Evolutionary conservation across 495 filamentous ascomycete genomes (phyloP), one percentile per base, ranked within the genome.

Genomic region (Penicillium arizonense): DNA sequence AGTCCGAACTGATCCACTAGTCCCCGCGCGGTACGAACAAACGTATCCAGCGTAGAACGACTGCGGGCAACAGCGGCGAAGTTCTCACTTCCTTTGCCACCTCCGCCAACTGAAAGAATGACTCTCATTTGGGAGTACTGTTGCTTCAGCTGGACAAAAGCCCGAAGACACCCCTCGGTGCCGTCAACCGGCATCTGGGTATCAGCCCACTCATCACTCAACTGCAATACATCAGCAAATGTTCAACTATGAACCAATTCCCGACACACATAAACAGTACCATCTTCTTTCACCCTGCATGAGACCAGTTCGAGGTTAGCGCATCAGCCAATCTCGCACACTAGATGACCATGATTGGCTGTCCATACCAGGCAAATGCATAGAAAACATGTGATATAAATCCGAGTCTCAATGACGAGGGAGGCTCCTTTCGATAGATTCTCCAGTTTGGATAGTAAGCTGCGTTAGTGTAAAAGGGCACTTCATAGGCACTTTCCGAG

Each of bases 371-470:
- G 58, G 89, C 90, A 81, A 91, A 96, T 44, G 91, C 89, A 67
- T 96, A 96, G 64, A 93, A 95, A 35, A 95, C 82, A 61, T 93
- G 88, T 47, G 89, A 86, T 36, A 88, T 74, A 51, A 81, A 77
- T 28, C 77, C 80, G 61, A 86, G 78, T 67, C 89, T 86, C 53
- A 96, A 70, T 13, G 84, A 84, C 0, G 87, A 90, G 2, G 91
- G 91, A 18, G 89, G 84, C 55, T 90, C 84, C 60, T 87, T 82
- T 49, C 78, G 78, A 67, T 94, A 93, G 30, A 93, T 82, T 41
- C 85, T 77, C 80, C 86, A 89, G 67, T 94, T 96, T 3, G 91
- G 90, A 75, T 91, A 96, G 69, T 94, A 95, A n/a, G 89, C 87
- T 18, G 86, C 90, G 68, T 96, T 96, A 28, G 68, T 55, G 63